Evolutionary conservation across 352 stramenopile genomes (phyloP), one percentile per base, ranked within the genome.

Genomic region (Peronospora farinosa): DNA sequence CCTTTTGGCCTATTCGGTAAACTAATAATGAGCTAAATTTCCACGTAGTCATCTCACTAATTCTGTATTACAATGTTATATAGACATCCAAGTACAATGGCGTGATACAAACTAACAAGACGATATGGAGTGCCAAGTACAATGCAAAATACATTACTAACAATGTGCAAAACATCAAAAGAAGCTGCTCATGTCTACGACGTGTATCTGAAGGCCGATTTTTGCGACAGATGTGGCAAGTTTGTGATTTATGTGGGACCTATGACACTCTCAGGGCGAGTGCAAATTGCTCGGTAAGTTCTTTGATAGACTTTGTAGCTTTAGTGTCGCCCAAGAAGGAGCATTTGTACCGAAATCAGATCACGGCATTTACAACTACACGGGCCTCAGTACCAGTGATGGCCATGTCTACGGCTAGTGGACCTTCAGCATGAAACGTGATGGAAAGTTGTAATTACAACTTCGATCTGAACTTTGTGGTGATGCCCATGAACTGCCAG

Each of bases 71-170:
- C 2, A 9, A 7, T 31, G 27, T 31, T 3, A 5, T 59, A 15
- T 21, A 90, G 70, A 92, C 81, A n/a, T 92, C 84, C 67, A 90
- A 91, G 63, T 94, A 88, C 44, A 77, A 79, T 8, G 81, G 80
- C n/a, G n/a, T n/a, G n/a, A n/a, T n/a, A 8, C 78, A 90, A 55
- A 92, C 81, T 21, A 94, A 78, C 52, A 91, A 92, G 62, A 91
- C 77, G 12, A 86, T 76, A 27, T 94, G 81, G 84, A 79, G 81
- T n/a, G 80, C 80, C 52, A 92, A 91, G 63, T 91, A 92, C 72
- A 89, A 73, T 36, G 78, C 83, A 45, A 92, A 94, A 63, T 77
- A 81, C 37, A 90, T 94, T 49, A 89, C 79, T 16, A 94, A 91
- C 67, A 92, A 76, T 21, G n/a, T 94, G 80, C 61, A 92, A 90